Evolutionary conservation across 2,329 filamentous ascomycete species (phyloP).

Genomic region (Colletotrichum sp.): DNA sequence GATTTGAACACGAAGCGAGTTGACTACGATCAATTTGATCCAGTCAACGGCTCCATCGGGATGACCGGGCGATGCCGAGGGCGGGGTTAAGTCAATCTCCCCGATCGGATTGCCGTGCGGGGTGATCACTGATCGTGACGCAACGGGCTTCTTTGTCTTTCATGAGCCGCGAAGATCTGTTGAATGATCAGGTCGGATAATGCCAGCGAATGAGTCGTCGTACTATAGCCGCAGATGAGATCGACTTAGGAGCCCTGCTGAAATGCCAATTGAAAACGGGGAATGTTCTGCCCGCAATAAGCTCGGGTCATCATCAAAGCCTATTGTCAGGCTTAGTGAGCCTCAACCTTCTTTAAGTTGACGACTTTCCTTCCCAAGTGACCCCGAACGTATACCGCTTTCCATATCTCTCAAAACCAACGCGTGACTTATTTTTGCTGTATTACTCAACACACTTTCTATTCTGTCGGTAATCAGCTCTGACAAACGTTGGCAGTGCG

Average conservation of each 20-base stretch:
- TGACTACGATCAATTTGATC: background rate
- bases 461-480: background rate
- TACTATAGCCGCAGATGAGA: fast-evolving
- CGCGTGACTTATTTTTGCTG: too few relatives aligned
- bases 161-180: background rate
- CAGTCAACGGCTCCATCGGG: background rate
- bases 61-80: background rate
- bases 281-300: background rate
- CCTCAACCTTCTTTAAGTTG: background rate
- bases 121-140: background rate
- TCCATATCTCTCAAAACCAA: too few relatives aligned
- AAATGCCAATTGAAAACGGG: fast-evolving
- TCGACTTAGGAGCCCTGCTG: fast-evolving
- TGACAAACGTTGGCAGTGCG: fast-evolving
- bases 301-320: background rate
- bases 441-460: too few relatives aligned
- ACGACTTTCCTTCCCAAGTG: background rate
- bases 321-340: background rate
- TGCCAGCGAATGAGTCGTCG: background rate
- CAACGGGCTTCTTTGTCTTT: background rate
- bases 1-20: background rate
- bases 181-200: background rate
- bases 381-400: background rate
- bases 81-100: background rate
- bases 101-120: background rate